Conservation (phyloP, 2,329 filamentous ascomycete species). For the Ophiocordyceps sinensis region DNA sequence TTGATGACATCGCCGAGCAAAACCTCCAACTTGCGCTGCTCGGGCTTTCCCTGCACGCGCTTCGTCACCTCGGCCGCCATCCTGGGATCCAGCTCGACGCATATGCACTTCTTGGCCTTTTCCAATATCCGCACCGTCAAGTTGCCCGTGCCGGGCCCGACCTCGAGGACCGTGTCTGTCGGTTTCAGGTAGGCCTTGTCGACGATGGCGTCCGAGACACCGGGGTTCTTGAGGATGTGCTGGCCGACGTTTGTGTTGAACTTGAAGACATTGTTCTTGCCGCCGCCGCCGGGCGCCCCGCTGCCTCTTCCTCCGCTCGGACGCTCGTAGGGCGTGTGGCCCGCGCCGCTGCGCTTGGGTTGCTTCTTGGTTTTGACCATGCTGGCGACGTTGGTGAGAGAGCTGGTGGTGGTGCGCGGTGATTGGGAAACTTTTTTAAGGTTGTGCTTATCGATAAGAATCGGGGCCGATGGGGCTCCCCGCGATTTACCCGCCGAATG, state of each 20-base stretch:
- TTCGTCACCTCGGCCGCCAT: conserved; percentile 95
- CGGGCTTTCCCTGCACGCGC: conserved; percentile 79
- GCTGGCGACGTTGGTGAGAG: conserved; percentile 1
- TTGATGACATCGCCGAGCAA: conserved; percentile 82
- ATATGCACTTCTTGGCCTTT: conserved; percentile 66
- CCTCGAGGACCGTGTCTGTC: conserved; percentile 79
- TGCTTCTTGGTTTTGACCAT: conserved; percentile 38
- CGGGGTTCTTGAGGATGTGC: conserved; percentile 87
- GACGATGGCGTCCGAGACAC: conserved; percentile 58
- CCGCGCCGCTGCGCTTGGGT: conserved; percentile 36
- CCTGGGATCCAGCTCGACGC: conserved; percentile 85
- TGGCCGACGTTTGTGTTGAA: conserved; percentile 83
- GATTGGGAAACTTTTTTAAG: background rate
- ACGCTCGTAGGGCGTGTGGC: conserved; percentile 27
- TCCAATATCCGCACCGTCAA: conserved; percentile 81
- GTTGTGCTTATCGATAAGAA: background rate
- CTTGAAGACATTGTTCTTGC: conserved; percentile 79
- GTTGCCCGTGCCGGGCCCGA: conserved; percentile 81
- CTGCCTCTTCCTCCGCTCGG: conserved; percentile 10
- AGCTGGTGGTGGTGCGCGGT: background rate
- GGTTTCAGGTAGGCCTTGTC: conserved; percentile 79
- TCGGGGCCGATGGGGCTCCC: background rate
- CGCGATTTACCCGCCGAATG: too few relatives aligned
- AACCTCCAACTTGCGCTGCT: conserved; percentile 73
- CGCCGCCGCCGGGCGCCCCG: conserved; percentile 8